Conservation (phyloP, 805 yeast species). For the Barnettozyma siamensis region DNA sequence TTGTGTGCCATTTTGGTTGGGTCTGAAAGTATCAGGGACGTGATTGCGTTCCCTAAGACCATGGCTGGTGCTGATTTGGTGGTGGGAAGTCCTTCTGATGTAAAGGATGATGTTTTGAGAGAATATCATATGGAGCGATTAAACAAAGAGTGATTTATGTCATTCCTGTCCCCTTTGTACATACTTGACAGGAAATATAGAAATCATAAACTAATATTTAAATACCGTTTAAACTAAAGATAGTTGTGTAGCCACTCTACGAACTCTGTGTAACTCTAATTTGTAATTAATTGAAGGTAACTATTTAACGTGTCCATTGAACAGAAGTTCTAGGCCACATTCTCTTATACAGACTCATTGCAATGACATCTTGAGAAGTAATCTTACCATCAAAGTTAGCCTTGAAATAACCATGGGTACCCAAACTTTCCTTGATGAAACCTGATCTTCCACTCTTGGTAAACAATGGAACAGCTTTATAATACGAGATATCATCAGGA, state of each 20-base stretch:
- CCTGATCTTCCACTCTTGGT: constrained; percentile 93
- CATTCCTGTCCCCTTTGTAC: no score
- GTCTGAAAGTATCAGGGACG: constrained; percentile 75
- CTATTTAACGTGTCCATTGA: constrained; percentile 26
- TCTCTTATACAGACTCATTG: constrained; percentile 90
- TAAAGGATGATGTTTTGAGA: constrained; percentile 42
- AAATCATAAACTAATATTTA: no score
- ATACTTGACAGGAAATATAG: no score
- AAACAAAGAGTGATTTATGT: neutral
- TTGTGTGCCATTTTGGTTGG: constrained; percentile 88
- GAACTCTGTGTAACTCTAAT: no score
- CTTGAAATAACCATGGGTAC: constrained; percentile 97
- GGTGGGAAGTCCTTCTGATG: constrained; percentile 77
- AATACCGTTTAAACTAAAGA: no score
- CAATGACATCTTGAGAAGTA: constrained; percentile 87
- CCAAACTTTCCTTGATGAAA: constrained; percentile 88
- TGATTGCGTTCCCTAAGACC: constrained; percentile 93
- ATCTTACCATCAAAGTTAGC: constrained; percentile 90
- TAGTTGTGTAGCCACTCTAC: no score
- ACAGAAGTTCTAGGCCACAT: constrained; percentile 70
- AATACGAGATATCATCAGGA: constrained; percentile 81
- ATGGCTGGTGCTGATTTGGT: constrained; percentile 83
- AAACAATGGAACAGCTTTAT: constrained; percentile 86
- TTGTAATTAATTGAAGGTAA: no score
- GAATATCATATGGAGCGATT: constrained; percentile 44